Evolutionary conservation across 768 basidiomycete genomes (phyloP).

Genomic region (Suillus paluster): DNA sequence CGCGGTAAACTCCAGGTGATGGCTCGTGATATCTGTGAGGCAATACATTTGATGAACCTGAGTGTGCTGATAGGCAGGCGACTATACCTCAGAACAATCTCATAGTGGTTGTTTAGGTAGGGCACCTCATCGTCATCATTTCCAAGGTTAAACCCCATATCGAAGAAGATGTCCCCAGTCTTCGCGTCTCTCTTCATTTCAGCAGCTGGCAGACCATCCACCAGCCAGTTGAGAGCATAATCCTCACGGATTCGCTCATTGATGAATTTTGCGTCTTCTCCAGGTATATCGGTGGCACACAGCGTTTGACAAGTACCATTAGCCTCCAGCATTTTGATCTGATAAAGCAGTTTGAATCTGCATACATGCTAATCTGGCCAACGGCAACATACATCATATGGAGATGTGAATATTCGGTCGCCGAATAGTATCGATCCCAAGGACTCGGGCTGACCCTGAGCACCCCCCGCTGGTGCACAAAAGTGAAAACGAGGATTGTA

Average conservation of each 20-base stretch:
- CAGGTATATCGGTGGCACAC: slow-evolving; percentile 64
- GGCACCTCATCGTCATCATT: slow-evolving; percentile 68
- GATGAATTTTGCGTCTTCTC: slow-evolving; percentile 84
- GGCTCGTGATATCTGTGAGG: slow-evolving; percentile 76
- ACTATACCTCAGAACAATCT: slow-evolving; percentile 74
- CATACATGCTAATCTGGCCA: slow-evolving; percentile 7
- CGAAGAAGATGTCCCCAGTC: slow-evolving; percentile 86
- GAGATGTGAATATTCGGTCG: slow-evolving; percentile 91
- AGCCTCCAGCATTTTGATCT: slow-evolving; percentile 85
- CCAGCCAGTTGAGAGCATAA: slow-evolving; percentile 92
- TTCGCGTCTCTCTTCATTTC: slow-evolving; percentile 87
- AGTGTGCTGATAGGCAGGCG: slow-evolving; percentile 5
- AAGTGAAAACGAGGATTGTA: slow-evolving; percentile 88
- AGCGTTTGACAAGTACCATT: slow-evolving; percentile 77
- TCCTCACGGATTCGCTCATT: slow-evolving; percentile 91
- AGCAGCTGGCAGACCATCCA: slow-evolving; percentile 92
- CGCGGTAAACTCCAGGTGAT: slow-evolving; percentile 70
- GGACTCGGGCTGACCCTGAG: slow-evolving; percentile 77
- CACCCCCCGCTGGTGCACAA: slow-evolving; percentile 78
- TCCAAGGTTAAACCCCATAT: slow-evolving; percentile 95
- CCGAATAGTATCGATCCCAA: slow-evolving; percentile 96
- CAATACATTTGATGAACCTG: slow-evolving; percentile 12
- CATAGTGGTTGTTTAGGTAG: slow-evolving; percentile 91
- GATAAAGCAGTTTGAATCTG: slow-evolving; percentile 13
- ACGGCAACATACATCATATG: slow-evolving; percentile 69